Percentiles rank a stretch among this genome's conserved stretches.
Evolutionary conservation across 257 asterid species (phyloP).

Genomic region (Anisodus tanguticus): DNA sequence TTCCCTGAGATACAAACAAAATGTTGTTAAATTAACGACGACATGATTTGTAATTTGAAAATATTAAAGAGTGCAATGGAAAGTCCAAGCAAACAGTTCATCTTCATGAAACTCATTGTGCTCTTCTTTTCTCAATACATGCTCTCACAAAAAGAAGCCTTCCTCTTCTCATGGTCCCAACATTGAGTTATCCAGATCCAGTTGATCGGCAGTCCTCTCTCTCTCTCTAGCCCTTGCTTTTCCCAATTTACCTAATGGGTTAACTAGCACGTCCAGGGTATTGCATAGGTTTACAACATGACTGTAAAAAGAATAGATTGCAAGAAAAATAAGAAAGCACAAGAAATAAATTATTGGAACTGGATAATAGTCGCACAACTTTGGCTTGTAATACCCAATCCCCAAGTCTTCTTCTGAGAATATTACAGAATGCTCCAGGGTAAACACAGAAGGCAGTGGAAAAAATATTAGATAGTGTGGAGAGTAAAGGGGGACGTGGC

Average conservation of each 20-base stretch:
- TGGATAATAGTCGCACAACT: neutral
- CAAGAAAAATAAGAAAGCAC: neutral
- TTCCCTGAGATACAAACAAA: conserved; percentile 57
- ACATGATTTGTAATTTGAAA: neutral
- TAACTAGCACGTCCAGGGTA: neutral
- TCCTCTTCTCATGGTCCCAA: neutral
- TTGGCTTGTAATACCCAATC: neutral
- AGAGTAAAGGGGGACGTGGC: neutral
- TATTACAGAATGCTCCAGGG: neutral
- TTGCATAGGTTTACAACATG: neutral
- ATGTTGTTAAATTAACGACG: neutral
- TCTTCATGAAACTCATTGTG: neutral
- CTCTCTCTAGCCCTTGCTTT: neutral
- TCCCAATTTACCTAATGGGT: neutral
- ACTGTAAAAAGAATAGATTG: neutral
- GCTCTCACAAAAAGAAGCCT: neutral
- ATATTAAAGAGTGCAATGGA: neutral
- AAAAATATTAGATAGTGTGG: neutral
- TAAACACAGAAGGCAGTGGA: neutral
- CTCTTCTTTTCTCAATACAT: neutral
- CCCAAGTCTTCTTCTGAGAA: neutral
- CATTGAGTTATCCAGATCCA: neutral
- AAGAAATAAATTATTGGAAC: neutral
- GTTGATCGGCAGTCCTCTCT: neutral
- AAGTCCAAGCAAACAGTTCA: neutral